Percentiles rank a stretch among this genome's conserved stretches.
These are phyloP conservation scores for Cutaneotrichosporon sp. DNA, from an alignment of 1,284 basidiomycete species.

Conservation along the genomic window DNA sequence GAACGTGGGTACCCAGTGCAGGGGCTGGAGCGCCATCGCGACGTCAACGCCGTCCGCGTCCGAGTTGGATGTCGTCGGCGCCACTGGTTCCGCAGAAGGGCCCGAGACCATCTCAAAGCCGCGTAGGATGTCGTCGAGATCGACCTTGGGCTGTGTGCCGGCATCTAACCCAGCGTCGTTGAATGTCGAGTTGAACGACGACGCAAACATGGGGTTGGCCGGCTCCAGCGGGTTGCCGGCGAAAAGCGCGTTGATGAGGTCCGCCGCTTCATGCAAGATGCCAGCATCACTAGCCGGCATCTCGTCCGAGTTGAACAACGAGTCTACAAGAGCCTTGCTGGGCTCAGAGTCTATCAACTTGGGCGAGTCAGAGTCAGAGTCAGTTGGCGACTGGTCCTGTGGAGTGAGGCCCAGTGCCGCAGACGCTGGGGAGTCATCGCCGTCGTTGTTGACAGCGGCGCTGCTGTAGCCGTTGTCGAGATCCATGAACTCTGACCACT, in stretches of 20 bases:
- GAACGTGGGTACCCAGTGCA: slow-evolving; percentile 24
- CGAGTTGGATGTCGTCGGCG: slow-evolving; percentile 14
- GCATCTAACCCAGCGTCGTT: slow-evolving; percentile 33
- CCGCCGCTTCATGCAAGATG: slow-evolving; percentile 36
- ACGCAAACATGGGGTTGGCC: slow-evolving; percentile 32
- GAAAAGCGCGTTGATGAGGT: slow-evolving; percentile 25
- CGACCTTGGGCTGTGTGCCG: slow-evolving; percentile 29
- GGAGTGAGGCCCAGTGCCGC: slow-evolving; percentile 18
- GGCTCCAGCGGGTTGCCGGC: slow-evolving; percentile 21
- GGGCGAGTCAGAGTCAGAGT: slow-evolving; percentile 19
- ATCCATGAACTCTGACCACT: slow-evolving; percentile 39
- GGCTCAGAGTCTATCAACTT: slow-evolving; percentile 43
- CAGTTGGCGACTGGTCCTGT: slow-evolving; percentile 15
- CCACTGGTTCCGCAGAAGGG: slow-evolving; percentile 13
- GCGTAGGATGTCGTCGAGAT: slow-evolving; percentile 30
- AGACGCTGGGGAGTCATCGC: slow-evolving; percentile 16
- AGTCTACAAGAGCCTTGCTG: slow-evolving; percentile 34
- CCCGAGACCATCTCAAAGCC: slow-evolving; percentile 19
- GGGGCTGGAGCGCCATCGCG: slow-evolving; percentile 4
- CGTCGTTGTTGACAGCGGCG: slow-evolving; percentile 10
- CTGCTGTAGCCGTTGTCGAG: slow-evolving; percentile 26
- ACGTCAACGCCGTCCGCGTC: slow-evolving; percentile 23
- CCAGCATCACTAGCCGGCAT: slow-evolving; percentile 26
- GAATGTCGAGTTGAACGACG: slow-evolving; percentile 33
- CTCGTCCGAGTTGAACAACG: slow-evolving; percentile 28